A percentile compares a stretch with the other conserved stretches of the same genome.
Evolutionary conservation across 2,329 filamentous ascomycete species (phyloP).

Genomic region (Setomelanomma holmii): DNA sequence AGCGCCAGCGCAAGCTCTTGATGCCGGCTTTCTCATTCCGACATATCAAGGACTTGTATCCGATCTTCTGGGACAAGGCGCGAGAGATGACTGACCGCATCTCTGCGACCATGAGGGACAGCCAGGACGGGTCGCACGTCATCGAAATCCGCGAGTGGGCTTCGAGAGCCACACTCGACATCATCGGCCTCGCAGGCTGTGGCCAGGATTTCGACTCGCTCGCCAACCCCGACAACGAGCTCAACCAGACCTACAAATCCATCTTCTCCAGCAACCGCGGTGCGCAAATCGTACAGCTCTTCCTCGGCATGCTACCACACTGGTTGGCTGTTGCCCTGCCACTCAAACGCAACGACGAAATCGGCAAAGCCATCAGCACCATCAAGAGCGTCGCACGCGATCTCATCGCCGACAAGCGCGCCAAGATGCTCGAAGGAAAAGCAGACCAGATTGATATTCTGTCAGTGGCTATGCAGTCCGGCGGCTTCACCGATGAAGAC

Average conservation of each 20-base stretch:
- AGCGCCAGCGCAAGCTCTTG: slow-evolving; percentile 59
- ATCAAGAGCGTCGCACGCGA: slow-evolving; percentile 68
- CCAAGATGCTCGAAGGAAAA: slow-evolving; percentile 55
- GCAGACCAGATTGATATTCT: slow-evolving; percentile 73
- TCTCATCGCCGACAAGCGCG: slow-evolving; percentile 75
- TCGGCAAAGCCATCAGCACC: slow-evolving; percentile 43
- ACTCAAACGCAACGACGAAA: slow-evolving; percentile 67
- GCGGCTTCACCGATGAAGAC: slow-evolving; percentile 77
- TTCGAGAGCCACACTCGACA: slow-evolving; percentile 63
- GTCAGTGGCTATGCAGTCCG: slow-evolving; percentile 78
- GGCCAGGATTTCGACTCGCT: slow-evolving; percentile 64
- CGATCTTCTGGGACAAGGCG: slow-evolving; percentile 58
- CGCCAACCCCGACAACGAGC: slow-evolving; percentile 58
- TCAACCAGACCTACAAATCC: slow-evolving; percentile 60
- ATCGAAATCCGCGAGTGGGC: slow-evolving; percentile 56
- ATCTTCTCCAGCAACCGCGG: slow-evolving; percentile 59
- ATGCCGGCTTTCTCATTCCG: slow-evolving; percentile 60
- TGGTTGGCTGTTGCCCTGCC: slow-evolving; percentile 71
- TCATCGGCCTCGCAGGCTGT: slow-evolving; percentile 65
- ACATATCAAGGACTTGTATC: slow-evolving; percentile 59
- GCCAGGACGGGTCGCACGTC: slow-evolving; percentile 37
- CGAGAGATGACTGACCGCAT: slow-evolving; percentile 52
- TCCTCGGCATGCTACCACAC: slow-evolving; percentile 68
- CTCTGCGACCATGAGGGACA: slow-evolving; percentile 29
- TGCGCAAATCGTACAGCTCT: slow-evolving; percentile 63